These are phyloP conservation scores for Daldinia childiae DNA, from an alignment of 495 filamentous ascomycete genomes.

Conservation along the genomic window DNA sequence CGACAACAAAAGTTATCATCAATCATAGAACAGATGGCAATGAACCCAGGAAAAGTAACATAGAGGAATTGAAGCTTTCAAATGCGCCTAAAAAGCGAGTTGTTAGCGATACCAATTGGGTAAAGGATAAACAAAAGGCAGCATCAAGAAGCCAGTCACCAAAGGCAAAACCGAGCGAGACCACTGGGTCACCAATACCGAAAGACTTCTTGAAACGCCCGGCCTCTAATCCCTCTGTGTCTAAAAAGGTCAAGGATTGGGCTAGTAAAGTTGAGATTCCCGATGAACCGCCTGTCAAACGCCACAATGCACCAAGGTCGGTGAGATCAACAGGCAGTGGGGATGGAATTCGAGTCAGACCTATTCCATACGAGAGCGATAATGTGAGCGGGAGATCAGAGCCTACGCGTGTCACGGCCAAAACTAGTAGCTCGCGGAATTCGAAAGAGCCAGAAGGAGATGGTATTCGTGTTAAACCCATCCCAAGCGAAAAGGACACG, in stretches of 20 bases:
- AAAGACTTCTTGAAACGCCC: constrained; percentile 62
- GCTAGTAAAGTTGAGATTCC: constrained; percentile 55
- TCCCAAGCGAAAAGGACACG: constrained; percentile 36
- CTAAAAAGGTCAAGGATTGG: constrained; percentile 64
- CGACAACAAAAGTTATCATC: constrained; percentile 36
- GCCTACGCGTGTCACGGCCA: constrained; percentile 22
- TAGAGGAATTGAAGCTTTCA: constrained; percentile 42
- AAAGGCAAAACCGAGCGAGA: constrained; percentile 51
- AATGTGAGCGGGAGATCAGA: constrained; percentile 31
- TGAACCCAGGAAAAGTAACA: constrained; percentile 35
- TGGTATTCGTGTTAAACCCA: constrained; percentile 48
- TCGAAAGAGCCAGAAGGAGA: constrained; percentile 44
- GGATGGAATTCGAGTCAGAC: constrained; percentile 42
- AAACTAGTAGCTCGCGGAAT: constrained; percentile 18
- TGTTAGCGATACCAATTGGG: constrained; percentile 83
- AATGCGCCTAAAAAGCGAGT: constrained; percentile 74
- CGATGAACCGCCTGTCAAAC: constrained; percentile 38
- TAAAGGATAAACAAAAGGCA: constrained; percentile 59
- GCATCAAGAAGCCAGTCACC: constrained; percentile 47
- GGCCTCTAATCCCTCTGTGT: constrained; percentile 58
- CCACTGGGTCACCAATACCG: constrained; percentile 53
- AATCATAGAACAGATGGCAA: constrained; percentile 20
- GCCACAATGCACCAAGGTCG: constrained; percentile 21
- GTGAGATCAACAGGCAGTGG: constrained; percentile 36
- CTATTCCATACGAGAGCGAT: constrained; percentile 32